These are phyloP conservation scores for Nectriaceae sp. DNA, from an alignment of 2,329 filamentous ascomycete genomes.

Conservation along the genomic window DNA sequence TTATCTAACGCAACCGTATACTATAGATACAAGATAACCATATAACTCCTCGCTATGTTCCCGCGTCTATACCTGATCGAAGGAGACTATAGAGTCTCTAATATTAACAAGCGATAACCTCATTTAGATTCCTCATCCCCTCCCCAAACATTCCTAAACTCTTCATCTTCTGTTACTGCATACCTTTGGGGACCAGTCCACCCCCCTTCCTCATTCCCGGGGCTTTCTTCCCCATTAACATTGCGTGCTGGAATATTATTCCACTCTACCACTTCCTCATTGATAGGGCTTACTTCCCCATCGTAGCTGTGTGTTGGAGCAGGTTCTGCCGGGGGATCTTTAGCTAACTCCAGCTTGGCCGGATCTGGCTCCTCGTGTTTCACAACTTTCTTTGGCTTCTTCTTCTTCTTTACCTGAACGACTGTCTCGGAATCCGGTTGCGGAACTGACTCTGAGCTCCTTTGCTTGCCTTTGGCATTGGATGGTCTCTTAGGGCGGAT, in stretches of 20 bases:
- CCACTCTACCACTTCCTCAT: slow-evolving; percentile 20
- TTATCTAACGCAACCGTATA: not conserved
- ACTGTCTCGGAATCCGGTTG: slow-evolving; percentile 29
- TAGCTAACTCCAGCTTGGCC: slow-evolving; percentile 26
- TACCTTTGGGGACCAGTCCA: slow-evolving; percentile 23
- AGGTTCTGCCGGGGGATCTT: slow-evolving; percentile 17
- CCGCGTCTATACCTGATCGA: slow-evolving; percentile 8
- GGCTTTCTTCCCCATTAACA: slow-evolving; percentile 23
- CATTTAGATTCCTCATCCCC: slow-evolving; percentile 26
- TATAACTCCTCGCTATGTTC: slow-evolving; percentile 30
- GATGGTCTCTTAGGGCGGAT: slow-evolving; percentile 3
- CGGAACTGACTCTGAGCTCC: slow-evolving; percentile 18
- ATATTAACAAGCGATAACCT: slow-evolving; percentile 14
- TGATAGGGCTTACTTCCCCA: slow-evolving; percentile 19
- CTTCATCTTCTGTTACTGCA: slow-evolving; percentile 40
- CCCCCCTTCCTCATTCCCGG: slow-evolving; percentile 10
- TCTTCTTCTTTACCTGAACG: slow-evolving; percentile 40
- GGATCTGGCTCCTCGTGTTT: slow-evolving; percentile 37
- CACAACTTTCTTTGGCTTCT: slow-evolving; percentile 37
- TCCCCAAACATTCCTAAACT: slow-evolving; percentile 50
- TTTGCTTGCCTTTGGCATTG: slow-evolving; percentile 27
- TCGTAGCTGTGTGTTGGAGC: slow-evolving; percentile 14
- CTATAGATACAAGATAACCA: slow-evolving; percentile 8
- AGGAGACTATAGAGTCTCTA: slow-evolving; percentile 18
- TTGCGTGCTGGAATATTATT: slow-evolving; percentile 4